Evolutionary conservation across 2,329 filamentous ascomycete species (phyloP).

Genomic region (Mycocentrospora acerina): DNA sequence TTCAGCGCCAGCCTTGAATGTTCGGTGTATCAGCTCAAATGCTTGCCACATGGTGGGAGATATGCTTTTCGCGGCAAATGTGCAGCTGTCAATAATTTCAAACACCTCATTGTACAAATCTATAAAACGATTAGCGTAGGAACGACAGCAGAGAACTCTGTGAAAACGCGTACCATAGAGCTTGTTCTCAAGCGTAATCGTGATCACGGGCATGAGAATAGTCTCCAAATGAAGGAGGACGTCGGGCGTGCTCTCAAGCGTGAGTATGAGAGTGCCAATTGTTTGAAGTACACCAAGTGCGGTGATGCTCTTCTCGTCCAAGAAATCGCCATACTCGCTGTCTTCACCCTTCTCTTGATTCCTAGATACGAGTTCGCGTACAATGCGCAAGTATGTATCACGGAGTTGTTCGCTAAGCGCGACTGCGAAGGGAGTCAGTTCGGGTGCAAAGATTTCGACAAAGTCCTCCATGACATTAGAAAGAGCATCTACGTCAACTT

Average conservation of each 20-base stretch:
- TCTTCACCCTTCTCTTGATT: conserved; percentile 73
- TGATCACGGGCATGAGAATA: conserved; percentile 95
- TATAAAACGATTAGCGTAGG: conserved; percentile 37
- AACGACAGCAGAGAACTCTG: not conserved
- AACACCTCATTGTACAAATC: conserved; percentile 98
- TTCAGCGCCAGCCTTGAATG: conserved; percentile 95
- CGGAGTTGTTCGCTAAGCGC: conserved; percentile 93
- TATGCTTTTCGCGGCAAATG: conserved; percentile 93
- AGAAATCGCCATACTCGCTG: conserved; percentile 81
- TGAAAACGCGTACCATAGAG: conserved; percentile 67
- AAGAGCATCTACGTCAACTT: conserved; percentile 94
- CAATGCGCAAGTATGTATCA: conserved; percentile 93
- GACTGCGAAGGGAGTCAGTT: conserved; percentile 94
- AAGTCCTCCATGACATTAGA: conserved; percentile 99
- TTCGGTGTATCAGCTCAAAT: conserved; percentile 93
- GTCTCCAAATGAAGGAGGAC: conserved; percentile 92
- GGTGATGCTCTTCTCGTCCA: conserved; percentile 98
- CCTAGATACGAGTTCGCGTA: conserved; percentile 86
- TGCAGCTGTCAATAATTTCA: conserved; percentile 99
- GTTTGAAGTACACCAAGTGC: conserved; percentile 95
- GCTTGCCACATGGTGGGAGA: conserved; percentile 98
- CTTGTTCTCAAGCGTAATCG: conserved; percentile 95
- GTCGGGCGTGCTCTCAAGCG: conserved; percentile 93
- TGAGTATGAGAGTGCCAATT: conserved; percentile 94
- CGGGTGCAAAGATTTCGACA: conserved; percentile 96